Percentiles rank a stretch among this genome's conserved stretches.
Evolutionary conservation across 23 red algal genomes (phyloP).

Genomic region (Pyropia haitanensis): DNA sequence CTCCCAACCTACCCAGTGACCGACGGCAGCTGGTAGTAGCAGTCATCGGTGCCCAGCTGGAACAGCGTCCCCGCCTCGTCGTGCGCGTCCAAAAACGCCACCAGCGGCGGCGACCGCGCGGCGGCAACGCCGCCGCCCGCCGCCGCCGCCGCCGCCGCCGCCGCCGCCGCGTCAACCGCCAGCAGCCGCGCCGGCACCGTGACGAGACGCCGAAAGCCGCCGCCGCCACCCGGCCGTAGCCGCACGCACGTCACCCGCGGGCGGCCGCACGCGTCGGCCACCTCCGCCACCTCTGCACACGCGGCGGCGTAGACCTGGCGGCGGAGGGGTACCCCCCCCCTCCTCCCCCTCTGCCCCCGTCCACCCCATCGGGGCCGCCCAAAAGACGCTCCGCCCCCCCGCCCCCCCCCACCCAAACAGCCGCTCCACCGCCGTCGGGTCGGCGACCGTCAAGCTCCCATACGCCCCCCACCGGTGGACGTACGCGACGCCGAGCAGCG

Average conservation of each 20-base stretch:
- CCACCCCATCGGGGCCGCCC: constrained; percentile 4
- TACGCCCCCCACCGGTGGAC: constrained; percentile 14
- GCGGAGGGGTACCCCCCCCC: constrained; percentile 3
- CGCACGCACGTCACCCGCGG: neutral
- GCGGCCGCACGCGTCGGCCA: constrained; percentile 18
- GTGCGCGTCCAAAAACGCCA: constrained; percentile 14
- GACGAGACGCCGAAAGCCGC: too few species aligned
- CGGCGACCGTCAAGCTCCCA: constrained; percentile 13
- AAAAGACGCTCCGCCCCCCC: neutral
- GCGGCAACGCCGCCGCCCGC: neutral
- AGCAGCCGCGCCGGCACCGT: too few species aligned
- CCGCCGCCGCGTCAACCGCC: neutral
- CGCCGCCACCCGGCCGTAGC: too few species aligned
- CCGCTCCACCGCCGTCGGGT: constrained; percentile 16
- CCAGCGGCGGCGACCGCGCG: neutral
- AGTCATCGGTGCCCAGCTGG: constrained; percentile 15
- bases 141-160: constrained; percentile 2
- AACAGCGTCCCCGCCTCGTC: constrained; percentile 29
- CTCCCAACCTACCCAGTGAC: constrained; percentile 15
- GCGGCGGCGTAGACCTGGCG: neutral
- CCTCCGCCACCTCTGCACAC: constrained; percentile 1
- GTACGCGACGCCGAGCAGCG: constrained; percentile 9
- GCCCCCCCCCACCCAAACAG: constrained; percentile 27
- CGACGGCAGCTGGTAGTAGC: constrained; percentile 25
- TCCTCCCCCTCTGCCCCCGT: constrained; percentile 14